Percentiles rank a stretch among this genome's conserved stretches.
Conservation (phyloP, 2,329 filamentous ascomycete species). For the Aureobasidium sp. region DNA sequence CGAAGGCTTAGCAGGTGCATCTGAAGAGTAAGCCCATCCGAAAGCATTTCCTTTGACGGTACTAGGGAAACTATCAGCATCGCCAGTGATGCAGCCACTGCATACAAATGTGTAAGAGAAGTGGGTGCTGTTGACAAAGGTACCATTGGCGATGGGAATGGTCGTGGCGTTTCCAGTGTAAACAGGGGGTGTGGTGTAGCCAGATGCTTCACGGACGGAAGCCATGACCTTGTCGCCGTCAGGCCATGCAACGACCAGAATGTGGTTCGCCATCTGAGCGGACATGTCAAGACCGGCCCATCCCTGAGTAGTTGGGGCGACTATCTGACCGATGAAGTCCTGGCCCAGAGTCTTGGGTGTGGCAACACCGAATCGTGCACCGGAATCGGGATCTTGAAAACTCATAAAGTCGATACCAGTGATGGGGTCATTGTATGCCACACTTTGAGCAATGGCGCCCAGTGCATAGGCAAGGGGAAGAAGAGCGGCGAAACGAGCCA, state of each 20-base stretch:
- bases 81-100: slow-evolving; percentile 26
- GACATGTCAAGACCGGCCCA: slow-evolving; percentile 46
- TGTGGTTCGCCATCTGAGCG: slow-evolving; percentile 41
- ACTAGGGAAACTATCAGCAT: slow-evolving; percentile 12
- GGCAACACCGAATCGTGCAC: slow-evolving; percentile 45
- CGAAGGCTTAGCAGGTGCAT: slow-evolving; percentile 6
- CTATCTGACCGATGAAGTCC: slow-evolving; percentile 51
- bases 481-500: slow-evolving; percentile 17
- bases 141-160: slow-evolving; percentile 44
- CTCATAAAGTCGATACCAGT: slow-evolving; percentile 43
- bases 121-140: slow-evolving; percentile 47
- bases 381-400: slow-evolving; percentile 33
- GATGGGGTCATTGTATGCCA: slow-evolving; percentile 35
- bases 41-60: slow-evolving; percentile 16
- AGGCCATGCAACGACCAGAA: slow-evolving; percentile 47
- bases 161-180: slow-evolving; percentile 39
- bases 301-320: slow-evolving; percentile 39
- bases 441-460: slow-evolving; percentile 16
- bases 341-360: slow-evolving; percentile 42
- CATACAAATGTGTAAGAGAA: slow-evolving; percentile 51
- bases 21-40: slow-evolving; percentile 17
- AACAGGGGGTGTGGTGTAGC: slow-evolving; percentile 43
- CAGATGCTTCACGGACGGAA: slow-evolving; percentile 39
- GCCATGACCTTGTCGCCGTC: slow-evolving; percentile 40
- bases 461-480: slow-evolving; percentile 12